phyloP scores from a whole-genome alignment of 148 eudicot species.

The Persicaria tinctoria region DNA sequence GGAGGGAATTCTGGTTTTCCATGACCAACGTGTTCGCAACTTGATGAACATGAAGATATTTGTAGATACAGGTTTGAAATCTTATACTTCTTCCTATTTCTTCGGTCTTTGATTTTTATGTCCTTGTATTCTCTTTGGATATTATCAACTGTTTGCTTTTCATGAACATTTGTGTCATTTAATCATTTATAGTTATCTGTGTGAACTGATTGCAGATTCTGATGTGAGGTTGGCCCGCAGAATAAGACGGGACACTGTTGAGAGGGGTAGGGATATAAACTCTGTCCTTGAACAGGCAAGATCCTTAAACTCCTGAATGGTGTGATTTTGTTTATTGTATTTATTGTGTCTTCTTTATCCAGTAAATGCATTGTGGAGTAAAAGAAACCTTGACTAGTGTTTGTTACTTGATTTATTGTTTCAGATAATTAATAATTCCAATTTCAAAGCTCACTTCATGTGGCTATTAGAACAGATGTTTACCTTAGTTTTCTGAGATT shows the following conservation, averaged over 20 bases:
- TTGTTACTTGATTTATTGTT: not conserved
- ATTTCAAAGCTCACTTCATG: not conserved
- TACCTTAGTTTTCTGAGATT: too few relatives aligned
- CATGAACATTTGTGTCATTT: not conserved
- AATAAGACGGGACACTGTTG: constrained; percentile 91
- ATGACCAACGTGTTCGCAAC: constrained; percentile 76
- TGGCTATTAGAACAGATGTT: too few relatives aligned
- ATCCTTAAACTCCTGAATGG: not conserved
- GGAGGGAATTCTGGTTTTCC: constrained; percentile 94
- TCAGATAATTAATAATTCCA: not conserved
- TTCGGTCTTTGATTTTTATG: not conserved
- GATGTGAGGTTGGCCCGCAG: constrained; percentile 99
- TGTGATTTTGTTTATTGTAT: not conserved
- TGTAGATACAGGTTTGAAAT: constrained; percentile 72
- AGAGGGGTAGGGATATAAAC: constrained; percentile 90
- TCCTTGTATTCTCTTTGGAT: not conserved
- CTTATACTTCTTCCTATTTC: constrained; percentile 3
- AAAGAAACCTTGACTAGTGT: not conserved
- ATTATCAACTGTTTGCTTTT: not conserved
- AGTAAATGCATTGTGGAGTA: constrained; percentile 1
- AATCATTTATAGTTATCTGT: constrained; percentile 10
- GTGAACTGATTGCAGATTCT: constrained; percentile 48
- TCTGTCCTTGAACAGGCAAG: constrained; percentile 97
- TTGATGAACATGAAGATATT: constrained; percentile 97
- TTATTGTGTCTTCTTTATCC: not conserved